These are phyloP conservation scores for Fusarium piperis DNA, from an alignment of 2,329 filamentous ascomycete species.

Conservation along the genomic window DNA sequence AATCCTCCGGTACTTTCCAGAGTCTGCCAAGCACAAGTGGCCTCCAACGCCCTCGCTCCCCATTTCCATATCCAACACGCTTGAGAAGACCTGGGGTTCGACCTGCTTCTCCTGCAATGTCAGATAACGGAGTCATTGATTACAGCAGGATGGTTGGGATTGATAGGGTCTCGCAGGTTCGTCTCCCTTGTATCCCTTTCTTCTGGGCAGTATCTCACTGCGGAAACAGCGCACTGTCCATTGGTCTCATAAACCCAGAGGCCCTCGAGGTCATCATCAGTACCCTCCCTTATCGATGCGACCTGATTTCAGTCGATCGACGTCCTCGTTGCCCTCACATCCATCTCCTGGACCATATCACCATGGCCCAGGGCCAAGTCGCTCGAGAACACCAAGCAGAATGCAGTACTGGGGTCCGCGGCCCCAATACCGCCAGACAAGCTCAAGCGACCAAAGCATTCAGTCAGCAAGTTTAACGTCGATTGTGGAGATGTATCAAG, in stretches of 20 bases:
- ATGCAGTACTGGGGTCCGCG: constrained; percentile 41
- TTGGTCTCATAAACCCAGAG: constrained; percentile 53
- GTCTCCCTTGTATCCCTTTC: constrained; percentile 25
- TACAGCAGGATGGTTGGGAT: constrained; percentile 62
- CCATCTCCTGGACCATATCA: constrained; percentile 41
- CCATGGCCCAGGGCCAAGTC: constrained; percentile 28
- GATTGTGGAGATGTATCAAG: constrained; percentile 59
- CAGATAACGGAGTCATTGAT: constrained; percentile 58
- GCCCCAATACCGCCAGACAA: constrained; percentile 44
- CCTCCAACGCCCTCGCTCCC: constrained; percentile 65
- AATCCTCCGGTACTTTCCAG: constrained; percentile 59
- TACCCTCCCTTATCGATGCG: constrained; percentile 53
- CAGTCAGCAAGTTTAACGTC: constrained; percentile 62
- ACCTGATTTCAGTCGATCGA: constrained; percentile 53
- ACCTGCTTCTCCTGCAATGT: constrained; percentile 60
- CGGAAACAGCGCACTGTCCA: constrained; percentile 55
- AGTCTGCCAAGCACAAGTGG: constrained; percentile 55
- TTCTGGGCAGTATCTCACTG: neutral
- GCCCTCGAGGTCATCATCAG: constrained; percentile 48
- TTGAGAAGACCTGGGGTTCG: constrained; percentile 63
- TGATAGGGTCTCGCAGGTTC: constrained; percentile 58
- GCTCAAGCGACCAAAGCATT: constrained; percentile 50
- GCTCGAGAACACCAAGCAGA: constrained; percentile 51
- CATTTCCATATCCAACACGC: constrained; percentile 67
- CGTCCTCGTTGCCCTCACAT: constrained; percentile 50